Evolutionary conservation across 306 rosid species (phyloP).

Genomic region (Trichosanthes truncata): DNA sequence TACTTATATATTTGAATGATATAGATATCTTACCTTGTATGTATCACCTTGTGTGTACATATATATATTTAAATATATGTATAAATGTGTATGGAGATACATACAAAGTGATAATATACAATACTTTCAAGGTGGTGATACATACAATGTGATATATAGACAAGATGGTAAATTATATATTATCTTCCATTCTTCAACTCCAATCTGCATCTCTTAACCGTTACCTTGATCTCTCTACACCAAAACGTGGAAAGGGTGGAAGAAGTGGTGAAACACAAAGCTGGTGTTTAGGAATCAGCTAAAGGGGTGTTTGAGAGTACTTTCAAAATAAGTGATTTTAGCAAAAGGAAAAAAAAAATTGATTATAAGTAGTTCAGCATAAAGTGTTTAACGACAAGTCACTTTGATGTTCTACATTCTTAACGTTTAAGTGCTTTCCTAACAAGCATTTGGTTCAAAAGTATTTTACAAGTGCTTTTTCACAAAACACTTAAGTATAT

Average conservation of each 20-base stretch:
- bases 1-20: not conserved
- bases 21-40: not conserved
- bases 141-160: not conserved
- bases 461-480: too few species aligned
- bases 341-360: too few species aligned
- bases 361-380: too few species aligned
- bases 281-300: not conserved
- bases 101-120: not conserved
- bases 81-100: not conserved
- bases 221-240: not conserved
- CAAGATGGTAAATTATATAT: not conserved
- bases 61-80: not conserved
- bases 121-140: not conserved
- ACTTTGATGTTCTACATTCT: too few species aligned
- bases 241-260: not conserved
- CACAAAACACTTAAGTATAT: too few species aligned
- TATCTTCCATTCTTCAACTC: not conserved
- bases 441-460: too few species aligned
- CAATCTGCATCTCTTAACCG: not conserved
- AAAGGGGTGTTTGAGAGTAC: not conserved
- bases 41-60: not conserved
- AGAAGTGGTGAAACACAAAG: not conserved
- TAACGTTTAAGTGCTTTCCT: too few species aligned
- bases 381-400: too few species aligned
- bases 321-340: too few species aligned